Evolutionary conservation across 768 basidiomycete species (phyloP).

Genomic region (Hebeloma cylindrosporum): DNA sequence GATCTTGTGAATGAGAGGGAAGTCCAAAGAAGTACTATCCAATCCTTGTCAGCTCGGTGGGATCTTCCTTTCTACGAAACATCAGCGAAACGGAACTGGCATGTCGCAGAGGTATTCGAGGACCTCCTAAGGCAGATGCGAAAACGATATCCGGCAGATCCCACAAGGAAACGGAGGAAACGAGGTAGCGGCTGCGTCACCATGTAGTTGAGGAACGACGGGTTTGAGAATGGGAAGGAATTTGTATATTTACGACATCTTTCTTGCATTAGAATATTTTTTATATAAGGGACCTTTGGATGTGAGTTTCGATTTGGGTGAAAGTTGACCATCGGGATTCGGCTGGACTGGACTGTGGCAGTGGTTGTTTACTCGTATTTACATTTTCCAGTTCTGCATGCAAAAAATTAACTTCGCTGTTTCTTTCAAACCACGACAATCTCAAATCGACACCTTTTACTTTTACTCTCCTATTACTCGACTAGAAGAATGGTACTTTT

Average conservation of each 20-base stretch:
- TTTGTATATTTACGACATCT: too few species aligned
- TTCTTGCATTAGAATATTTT: conserved; percentile 1
- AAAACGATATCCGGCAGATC: conserved; percentile 54
- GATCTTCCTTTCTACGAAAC: conserved; percentile 81
- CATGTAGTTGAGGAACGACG: conserved; percentile 40
- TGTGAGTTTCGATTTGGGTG: neutral
- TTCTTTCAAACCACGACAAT: conserved; percentile 5
- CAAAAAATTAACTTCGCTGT: conserved; percentile 10
- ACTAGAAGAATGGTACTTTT: conserved; percentile 14
- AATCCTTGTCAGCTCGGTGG: conserved; percentile 65
- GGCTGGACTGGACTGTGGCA: conserved; percentile 22
- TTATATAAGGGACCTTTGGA: conserved; percentile 2
- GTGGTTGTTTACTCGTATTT: conserved; percentile 24
- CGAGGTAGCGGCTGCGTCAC: conserved; percentile 36
- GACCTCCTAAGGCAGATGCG: conserved; percentile 78
- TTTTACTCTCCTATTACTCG: conserved; percentile 5
- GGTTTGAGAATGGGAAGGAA: too few species aligned
- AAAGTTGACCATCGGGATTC: too few species aligned
- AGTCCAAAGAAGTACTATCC: conserved; percentile 63
- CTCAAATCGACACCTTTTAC: conserved; percentile 8
- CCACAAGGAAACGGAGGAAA: conserved; percentile 38
- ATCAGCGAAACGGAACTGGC: conserved; percentile 84
- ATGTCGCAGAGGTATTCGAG: conserved; percentile 76
- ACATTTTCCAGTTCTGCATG: conserved; percentile 10
- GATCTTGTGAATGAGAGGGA: conserved; percentile 82